phyloP scores from a whole-genome alignment of 78 protist genomes.

The Chrysochromulina tobinii region DNA sequence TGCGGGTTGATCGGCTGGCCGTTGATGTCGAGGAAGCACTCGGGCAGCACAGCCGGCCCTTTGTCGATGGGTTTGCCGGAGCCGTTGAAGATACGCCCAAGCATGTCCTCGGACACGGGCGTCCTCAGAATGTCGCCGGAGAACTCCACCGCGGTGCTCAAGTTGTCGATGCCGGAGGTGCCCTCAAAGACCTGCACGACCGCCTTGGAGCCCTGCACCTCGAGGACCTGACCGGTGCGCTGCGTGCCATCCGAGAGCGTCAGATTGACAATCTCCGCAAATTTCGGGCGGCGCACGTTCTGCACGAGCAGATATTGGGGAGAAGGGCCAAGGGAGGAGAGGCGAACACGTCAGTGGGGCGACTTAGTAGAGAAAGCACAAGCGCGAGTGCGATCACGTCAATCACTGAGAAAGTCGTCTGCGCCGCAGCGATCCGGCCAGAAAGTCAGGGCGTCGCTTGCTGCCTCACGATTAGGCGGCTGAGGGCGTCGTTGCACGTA shows the following conservation, averaged over 20 bases:
- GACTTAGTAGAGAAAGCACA: no score
- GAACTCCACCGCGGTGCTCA: constrained; percentile 89
- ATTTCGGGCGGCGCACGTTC: constrained; percentile 75
- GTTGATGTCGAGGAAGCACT: constrained; percentile 93
- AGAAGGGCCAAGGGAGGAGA: no score
- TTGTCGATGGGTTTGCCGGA: constrained; percentile 98
- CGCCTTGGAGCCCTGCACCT: constrained; percentile 86
- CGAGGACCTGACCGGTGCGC: constrained; percentile 95
- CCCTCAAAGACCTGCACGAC: constrained; percentile 99
- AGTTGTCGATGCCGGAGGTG: constrained; percentile 97
- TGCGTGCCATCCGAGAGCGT: constrained; percentile 89
- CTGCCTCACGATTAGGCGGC: no score
- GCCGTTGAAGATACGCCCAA: constrained; percentile 99
- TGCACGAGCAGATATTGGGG: background rate
- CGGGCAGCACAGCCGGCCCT: constrained; percentile 94
- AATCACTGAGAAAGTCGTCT: no score
- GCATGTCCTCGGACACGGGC: constrained; percentile 98
- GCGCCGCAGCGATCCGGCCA: no score
- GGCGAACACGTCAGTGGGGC: no score
- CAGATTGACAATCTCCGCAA: constrained; percentile 96
- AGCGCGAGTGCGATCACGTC: no score
- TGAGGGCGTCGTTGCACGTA: background rate
- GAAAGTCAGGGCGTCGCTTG: no score
- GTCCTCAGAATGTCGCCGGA: constrained; percentile 91
- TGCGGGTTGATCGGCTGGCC: constrained; percentile 98